These are phyloP conservation scores for Sporothrix inflata DNA, from an alignment of 2,329 filamentous ascomycete species.

Conservation along the genomic window DNA sequence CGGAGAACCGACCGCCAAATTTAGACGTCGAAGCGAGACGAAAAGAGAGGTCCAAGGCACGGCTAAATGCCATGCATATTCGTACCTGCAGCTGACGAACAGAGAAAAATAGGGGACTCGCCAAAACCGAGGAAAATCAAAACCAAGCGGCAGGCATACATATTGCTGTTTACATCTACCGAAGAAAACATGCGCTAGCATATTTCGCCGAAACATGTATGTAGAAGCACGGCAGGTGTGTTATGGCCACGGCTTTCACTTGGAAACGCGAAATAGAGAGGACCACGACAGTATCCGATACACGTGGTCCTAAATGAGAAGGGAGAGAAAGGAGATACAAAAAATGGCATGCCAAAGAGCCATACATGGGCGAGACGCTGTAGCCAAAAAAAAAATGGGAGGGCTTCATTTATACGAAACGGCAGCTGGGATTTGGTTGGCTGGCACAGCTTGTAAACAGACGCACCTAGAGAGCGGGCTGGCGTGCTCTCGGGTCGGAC, in stretches of 20 bases:
- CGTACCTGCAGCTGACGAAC: background rate
- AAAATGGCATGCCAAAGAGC: background rate
- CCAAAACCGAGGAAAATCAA: background rate
- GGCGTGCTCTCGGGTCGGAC: background rate
- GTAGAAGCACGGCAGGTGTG: background rate
- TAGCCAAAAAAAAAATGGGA: too few relatives aligned
- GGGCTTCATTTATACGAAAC: conserved; percentile 20
- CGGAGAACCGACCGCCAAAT: background rate
- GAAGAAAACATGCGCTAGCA: background rate
- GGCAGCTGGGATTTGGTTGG: conserved; percentile 4
- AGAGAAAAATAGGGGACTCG: background rate
- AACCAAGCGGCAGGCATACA: background rate
- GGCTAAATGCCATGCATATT: background rate
- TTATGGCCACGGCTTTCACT: background rate
- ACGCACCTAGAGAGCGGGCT: background rate
- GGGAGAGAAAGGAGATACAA: background rate
- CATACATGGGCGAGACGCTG: conserved; percentile 15
- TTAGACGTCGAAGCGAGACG: background rate
- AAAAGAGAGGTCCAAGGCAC: background rate
- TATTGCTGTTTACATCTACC: conserved; percentile 4
- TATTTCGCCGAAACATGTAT: conserved; percentile 7
- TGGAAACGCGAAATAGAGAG: background rate
- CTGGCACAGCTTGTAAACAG: background rate
- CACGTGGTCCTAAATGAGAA: background rate
- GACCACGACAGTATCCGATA: background rate